phyloP scores from a whole-genome alignment of 345 rosid species.

The Euclidium syriacum region DNA sequence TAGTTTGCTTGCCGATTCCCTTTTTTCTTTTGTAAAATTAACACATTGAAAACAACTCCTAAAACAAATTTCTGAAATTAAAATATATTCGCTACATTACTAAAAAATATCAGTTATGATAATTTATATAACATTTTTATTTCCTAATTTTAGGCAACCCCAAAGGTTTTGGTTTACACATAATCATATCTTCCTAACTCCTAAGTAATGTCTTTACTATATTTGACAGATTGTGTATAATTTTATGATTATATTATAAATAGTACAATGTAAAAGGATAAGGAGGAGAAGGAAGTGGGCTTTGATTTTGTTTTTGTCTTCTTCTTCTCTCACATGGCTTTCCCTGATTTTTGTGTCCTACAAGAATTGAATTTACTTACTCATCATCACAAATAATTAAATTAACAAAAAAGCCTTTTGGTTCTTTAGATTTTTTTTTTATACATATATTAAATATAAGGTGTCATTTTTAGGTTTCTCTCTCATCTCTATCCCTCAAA shows the following conservation, averaged over 20 bases:
- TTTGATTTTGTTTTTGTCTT: constrained; percentile 4
- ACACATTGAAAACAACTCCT: no score
- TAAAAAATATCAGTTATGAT: no score
- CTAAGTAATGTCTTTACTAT: background rate
- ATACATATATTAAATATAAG: background rate
- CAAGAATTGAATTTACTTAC: no score
- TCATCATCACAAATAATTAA: constrained; percentile 3
- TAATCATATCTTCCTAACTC: background rate
- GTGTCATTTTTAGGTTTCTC: background rate
- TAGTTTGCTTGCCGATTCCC: no score
- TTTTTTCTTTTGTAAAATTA: no score
- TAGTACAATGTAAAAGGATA: background rate
- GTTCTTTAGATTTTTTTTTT: background rate
- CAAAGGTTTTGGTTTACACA: no score
- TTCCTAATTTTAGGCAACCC: no score
- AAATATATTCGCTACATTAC: background rate
- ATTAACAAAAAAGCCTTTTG: background rate
- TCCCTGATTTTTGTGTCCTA: background rate
- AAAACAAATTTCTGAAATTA: no score
- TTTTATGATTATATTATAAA: background rate
- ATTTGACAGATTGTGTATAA: background rate
- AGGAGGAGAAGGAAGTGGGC: background rate
- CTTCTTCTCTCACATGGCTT: background rate
- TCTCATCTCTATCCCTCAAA: background rate
- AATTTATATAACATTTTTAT: no score